Evolutionary conservation across 441 rosid genomes (phyloP).

Genomic region (Macaranga tanarius): DNA sequence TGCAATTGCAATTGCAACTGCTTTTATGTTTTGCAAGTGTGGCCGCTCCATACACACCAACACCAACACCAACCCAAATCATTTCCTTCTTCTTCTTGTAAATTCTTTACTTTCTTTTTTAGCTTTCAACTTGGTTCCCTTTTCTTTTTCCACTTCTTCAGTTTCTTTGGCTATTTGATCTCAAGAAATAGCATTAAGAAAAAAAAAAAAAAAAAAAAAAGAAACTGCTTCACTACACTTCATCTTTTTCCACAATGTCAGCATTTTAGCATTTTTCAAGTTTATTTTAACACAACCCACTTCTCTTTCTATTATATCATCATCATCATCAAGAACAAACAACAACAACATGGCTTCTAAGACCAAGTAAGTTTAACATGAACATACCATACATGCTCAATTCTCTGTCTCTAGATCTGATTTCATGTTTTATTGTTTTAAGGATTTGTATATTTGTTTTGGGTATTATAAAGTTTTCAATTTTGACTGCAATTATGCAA

Average conservation of each 20-base stretch:
- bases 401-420: conserved; percentile 39
- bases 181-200: conserved; percentile 7
- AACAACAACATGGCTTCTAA: conserved; percentile 54
- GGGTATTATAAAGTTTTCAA: conserved; percentile 25
- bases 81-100: conserved; percentile 22
- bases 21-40: conserved; percentile 22
- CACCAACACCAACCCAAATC: conserved; percentile 40
- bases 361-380: conserved; percentile 52
- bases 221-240: conserved; percentile 18
- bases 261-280: conserved; percentile 32
- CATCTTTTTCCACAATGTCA: conserved; percentile 41
- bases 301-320: conserved; percentile 15
- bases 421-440: conserved; percentile 23
- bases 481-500: conserved; percentile 9
- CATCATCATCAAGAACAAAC: conserved; percentile 14
- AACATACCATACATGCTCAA: neutral
- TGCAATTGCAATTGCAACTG: conserved; percentile 2
- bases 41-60: conserved; percentile 38
- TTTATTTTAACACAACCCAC: neutral
- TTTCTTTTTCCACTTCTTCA: neutral
- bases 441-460: neutral
- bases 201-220: conserved; percentile 7
- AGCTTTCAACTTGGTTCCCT: conserved; percentile 1
- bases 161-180: conserved; percentile 19
- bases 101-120: neutral